phyloP scores from a whole-genome alignment of 345 rosid genomes.

The Luvunga scandens region DNA sequence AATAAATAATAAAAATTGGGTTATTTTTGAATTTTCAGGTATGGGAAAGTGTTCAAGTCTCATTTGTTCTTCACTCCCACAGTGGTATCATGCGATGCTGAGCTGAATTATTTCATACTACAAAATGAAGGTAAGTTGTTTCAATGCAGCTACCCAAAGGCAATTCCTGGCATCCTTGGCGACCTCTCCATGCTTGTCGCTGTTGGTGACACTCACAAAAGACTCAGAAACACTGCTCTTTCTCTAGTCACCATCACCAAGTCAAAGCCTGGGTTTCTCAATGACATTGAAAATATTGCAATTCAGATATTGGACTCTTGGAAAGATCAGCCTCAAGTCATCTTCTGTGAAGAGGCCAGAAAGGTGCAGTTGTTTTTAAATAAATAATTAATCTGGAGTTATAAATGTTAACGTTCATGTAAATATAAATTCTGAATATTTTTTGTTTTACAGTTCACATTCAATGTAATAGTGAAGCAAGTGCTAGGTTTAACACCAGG shows the following conservation, averaged over 20 bases:
- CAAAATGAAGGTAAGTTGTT: constrained; percentile 69
- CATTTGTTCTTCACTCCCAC: constrained; percentile 67
- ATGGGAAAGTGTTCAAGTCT: constrained; percentile 57
- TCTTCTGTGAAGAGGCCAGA: constrained; percentile 48
- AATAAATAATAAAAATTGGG: no score
- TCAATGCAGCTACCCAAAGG: constrained; percentile 54
- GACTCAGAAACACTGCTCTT: constrained; percentile 42
- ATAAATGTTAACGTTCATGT: no score
- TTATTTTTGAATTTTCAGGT: constrained; percentile 18
- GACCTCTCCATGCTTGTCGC: constrained; percentile 58
- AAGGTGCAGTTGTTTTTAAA: constrained; percentile 23
- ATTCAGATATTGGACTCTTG: constrained; percentile 35
- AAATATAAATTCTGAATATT: not conserved
- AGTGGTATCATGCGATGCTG: constrained; percentile 65
- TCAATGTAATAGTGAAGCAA: constrained; percentile 63
- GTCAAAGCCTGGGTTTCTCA: constrained; percentile 47
- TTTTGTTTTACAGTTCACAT: constrained; percentile 42
- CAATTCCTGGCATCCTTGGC: constrained; percentile 61
- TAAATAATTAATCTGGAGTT: not conserved
- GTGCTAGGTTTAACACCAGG: constrained; percentile 51
- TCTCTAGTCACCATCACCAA: constrained; percentile 38
- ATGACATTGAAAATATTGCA: constrained; percentile 37
- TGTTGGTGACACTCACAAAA: constrained; percentile 51
- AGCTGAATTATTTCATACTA: constrained; percentile 57
- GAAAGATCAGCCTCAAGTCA: constrained; percentile 36